phyloP scores from a whole-genome alignment of 495 filamentous ascomycete genomes.

The Hamigera avellanea region DNA sequence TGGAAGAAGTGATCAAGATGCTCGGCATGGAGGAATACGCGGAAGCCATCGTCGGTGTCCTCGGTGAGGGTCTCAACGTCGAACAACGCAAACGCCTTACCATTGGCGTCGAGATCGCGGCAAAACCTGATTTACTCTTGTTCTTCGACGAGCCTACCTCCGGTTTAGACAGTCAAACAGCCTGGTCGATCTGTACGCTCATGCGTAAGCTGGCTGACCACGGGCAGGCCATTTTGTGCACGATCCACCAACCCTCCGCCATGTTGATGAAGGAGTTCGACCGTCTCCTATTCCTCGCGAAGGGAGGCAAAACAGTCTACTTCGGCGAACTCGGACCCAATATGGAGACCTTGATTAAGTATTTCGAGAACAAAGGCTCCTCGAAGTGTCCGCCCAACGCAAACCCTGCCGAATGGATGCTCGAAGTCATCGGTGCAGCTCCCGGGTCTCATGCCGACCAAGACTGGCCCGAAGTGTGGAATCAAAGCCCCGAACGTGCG shows the following conservation, averaged over 20 bases:
- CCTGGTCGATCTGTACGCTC: slow-evolving; percentile 71
- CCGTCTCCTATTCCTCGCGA: slow-evolving; percentile 67
- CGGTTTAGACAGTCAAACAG: slow-evolving; percentile 73
- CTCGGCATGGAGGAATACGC: slow-evolving; percentile 82
- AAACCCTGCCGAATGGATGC: slow-evolving; percentile 88
- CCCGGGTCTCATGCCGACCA: slow-evolving; percentile 60
- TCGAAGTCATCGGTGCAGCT: slow-evolving; percentile 81
- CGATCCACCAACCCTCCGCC: slow-evolving; percentile 87
- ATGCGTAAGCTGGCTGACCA: slow-evolving; percentile 72
- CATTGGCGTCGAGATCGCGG: slow-evolving; percentile 80
- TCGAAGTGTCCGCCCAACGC: slow-evolving; percentile 55
- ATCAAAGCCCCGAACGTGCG: slow-evolving; percentile 52
- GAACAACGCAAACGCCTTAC: slow-evolving; percentile 82
- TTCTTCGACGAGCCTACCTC: slow-evolving; percentile 88
- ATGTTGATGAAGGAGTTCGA: slow-evolving; percentile 91
- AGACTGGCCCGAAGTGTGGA: slow-evolving; percentile 77
- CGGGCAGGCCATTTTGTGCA: slow-evolving; percentile 82
- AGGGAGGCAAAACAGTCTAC: slow-evolving; percentile 70
- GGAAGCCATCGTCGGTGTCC: slow-evolving; percentile 78
- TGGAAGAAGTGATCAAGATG: slow-evolving; percentile 83
- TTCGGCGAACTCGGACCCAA: slow-evolving; percentile 74
- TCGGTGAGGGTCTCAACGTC: slow-evolving; percentile 81
- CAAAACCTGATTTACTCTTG: slow-evolving; percentile 71
- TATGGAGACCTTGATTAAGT: slow-evolving; percentile 54
- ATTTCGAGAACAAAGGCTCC: slow-evolving; percentile 71